A percentile compares a stretch with the other conserved stretches of the same genome.
These are phyloP conservation scores for Phytophthora sp. DNA, from an alignment of 352 stramenopile genomes.

Conservation along the genomic window DNA sequence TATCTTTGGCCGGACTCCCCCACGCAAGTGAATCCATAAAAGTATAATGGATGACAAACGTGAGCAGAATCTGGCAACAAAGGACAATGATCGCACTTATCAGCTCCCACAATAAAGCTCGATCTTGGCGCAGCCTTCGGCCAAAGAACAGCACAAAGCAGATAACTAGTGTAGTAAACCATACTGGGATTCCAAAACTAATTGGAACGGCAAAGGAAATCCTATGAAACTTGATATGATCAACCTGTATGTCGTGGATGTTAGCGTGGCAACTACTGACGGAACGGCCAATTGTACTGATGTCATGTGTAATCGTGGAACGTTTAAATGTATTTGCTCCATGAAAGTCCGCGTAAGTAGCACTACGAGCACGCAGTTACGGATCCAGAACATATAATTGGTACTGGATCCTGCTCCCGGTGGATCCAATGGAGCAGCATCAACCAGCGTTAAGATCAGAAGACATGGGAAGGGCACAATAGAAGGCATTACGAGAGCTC, in stretches of 20 bases:
- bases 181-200: background rate
- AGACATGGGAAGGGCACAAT: background rate
- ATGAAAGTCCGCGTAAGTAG: background rate
- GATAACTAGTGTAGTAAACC: background rate
- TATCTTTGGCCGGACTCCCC: background rate
- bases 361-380: background rate
- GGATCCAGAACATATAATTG: background rate
- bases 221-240: background rate
- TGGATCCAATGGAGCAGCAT: background rate
- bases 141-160: background rate
- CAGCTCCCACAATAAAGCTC: background rate
- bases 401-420: background rate
- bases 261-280: background rate
- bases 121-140: background rate
- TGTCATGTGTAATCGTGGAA: background rate
- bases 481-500: background rate
- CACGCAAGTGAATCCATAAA: background rate
- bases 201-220: background rate
- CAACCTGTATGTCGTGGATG: background rate
- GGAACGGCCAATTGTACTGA: background rate
- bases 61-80: background rate
- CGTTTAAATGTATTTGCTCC: background rate
- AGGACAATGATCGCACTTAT: background rate
- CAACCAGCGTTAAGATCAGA: background rate
- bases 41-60: background rate